phyloP scores from a whole-genome alignment of 441 rosid genomes.

The Gossypium schwendimanii region DNA sequence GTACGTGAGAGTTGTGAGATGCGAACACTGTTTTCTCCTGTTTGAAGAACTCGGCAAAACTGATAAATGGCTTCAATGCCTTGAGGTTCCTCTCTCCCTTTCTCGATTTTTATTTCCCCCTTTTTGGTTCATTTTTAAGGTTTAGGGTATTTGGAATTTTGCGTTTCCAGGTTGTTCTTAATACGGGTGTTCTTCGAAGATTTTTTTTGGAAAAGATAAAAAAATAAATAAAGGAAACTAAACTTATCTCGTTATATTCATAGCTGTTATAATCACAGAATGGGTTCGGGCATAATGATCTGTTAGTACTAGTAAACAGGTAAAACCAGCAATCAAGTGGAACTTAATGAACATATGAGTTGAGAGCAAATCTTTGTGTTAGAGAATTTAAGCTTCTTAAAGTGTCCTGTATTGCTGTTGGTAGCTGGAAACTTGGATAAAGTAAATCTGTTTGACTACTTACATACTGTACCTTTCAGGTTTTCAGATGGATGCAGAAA shows the following conservation, averaged over 20 bases:
- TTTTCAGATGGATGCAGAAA: slow-evolving; percentile 91
- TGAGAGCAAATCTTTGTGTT: neutral
- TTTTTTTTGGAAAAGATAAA: neutral
- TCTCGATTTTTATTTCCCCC: neutral
- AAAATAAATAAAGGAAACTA: neutral
- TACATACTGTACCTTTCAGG: slow-evolving; percentile 32
- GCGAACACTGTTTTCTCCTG: slow-evolving; percentile 76
- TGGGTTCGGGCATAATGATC: no score
- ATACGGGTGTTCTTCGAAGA: neutral
- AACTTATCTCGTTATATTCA: neutral
- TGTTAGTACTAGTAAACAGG: neutral
- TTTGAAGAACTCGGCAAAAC: slow-evolving; percentile 87
- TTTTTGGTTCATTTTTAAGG: neutral
- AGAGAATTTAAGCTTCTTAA: neutral
- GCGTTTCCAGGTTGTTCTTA: neutral
- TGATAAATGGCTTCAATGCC: slow-evolving; percentile 83
- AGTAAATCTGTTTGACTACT: neutral
- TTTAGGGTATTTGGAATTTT: slow-evolving; percentile 1
- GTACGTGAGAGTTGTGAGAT: slow-evolving; percentile 57
- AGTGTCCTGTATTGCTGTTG: neutral
- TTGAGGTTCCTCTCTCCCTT: slow-evolving; percentile 45
- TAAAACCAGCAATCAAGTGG: neutral
- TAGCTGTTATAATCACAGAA: neutral
- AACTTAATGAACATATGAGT: neutral
- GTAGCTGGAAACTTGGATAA: neutral